Conservation (phyloP, 2,329 filamentous ascomycete species). For the Cyclaneusma minus region DNA sequence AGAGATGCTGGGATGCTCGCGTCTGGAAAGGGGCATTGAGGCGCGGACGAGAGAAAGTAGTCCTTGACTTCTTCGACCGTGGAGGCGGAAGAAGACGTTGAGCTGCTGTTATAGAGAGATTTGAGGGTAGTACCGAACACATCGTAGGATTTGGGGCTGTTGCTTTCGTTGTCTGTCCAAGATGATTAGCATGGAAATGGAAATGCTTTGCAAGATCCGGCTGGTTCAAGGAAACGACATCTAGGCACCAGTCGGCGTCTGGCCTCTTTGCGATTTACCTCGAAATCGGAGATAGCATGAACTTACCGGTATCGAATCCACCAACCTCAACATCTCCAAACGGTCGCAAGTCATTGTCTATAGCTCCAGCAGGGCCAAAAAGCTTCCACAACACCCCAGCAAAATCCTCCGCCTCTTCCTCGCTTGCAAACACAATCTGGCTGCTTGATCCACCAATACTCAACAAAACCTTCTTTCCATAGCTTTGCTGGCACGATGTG, state of each 20-base stretch:
- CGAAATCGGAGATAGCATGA: not conserved
- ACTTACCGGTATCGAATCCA: slow-evolving; percentile 21
- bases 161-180: slow-evolving; percentile 19
- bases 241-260: too few relatives aligned
- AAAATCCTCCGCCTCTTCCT: slow-evolving; percentile 15
- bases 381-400: slow-evolving; percentile 20
- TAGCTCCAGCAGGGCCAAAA: slow-evolving; percentile 17
- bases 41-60: slow-evolving; percentile 23
- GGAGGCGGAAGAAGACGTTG: slow-evolving; percentile 10
- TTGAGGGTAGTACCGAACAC: slow-evolving; percentile 19
- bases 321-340: slow-evolving; percentile 19
- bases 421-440: slow-evolving; percentile 14
- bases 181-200: too few relatives aligned
- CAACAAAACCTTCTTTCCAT: slow-evolving; percentile 24
- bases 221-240: too few relatives aligned
- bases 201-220: too few relatives aligned
- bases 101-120: slow-evolving; percentile 5
- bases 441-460: slow-evolving; percentile 19
- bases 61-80: slow-evolving; percentile 12
- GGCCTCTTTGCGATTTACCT: slow-evolving; percentile 1
- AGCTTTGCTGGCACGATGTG: slow-evolving; percentile 18
- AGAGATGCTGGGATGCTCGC: slow-evolving; percentile 17
- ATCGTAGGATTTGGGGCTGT: slow-evolving; percentile 13
- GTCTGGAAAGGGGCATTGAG: slow-evolving; percentile 24
- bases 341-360: slow-evolving; percentile 14